phyloP scores from a whole-genome alignment of 371 early-diverging fungal species.

The Dentiscutata heterogama region DNA sequence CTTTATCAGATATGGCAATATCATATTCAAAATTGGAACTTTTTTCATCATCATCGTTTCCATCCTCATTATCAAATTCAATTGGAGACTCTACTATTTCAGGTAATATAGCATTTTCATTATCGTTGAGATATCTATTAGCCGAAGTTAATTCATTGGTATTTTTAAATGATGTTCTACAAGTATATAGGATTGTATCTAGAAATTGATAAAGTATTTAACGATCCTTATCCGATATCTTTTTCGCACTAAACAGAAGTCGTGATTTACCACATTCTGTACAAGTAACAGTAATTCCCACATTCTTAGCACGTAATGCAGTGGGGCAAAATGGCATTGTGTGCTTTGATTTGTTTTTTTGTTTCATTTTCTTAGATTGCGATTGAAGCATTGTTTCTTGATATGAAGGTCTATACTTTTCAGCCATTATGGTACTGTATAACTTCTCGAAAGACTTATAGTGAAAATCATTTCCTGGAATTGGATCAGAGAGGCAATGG shows the following conservation, averaged over 20 bases:
- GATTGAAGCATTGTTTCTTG: not conserved
- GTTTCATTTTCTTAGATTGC: not conserved
- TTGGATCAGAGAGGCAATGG: not conserved
- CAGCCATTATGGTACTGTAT: not conserved
- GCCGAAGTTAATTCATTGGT: not conserved
- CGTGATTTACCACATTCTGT: not conserved
- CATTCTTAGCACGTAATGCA: not conserved
- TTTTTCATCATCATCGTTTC: too few relatives aligned
- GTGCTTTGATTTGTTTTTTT: not conserved
- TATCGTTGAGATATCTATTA: too few relatives aligned
- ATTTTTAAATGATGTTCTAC: not conserved
- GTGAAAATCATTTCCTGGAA: not conserved
- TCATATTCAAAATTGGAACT: too few relatives aligned
- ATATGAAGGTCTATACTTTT: not conserved
- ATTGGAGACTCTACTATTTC: too few relatives aligned
- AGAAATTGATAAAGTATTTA: too few relatives aligned
- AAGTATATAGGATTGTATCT: not conserved
- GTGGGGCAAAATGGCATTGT: not conserved
- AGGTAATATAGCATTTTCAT: too few relatives aligned
- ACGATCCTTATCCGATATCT: too few relatives aligned
- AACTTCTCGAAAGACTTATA: not conserved
- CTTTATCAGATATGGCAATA: not conserved
- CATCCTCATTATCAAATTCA: too few relatives aligned
- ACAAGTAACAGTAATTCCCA: not conserved
- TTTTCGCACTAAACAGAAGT: not conserved